Evolutionary conservation across 1,284 basidiomycete genomes (phyloP).

Genomic region (Malassezia dermatis): DNA sequence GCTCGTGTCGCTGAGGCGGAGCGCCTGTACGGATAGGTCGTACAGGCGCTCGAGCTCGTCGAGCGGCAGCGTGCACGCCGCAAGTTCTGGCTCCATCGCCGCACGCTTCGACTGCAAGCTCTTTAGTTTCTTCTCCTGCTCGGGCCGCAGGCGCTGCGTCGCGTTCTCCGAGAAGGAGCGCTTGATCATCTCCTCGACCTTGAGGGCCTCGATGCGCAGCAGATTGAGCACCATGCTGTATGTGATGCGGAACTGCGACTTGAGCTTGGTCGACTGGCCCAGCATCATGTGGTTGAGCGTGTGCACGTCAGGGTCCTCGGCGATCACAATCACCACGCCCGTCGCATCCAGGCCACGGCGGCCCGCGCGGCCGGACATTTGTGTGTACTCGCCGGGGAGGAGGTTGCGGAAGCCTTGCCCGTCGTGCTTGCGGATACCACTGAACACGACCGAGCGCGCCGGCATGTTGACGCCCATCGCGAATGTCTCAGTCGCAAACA

Average conservation of each 20-base stretch:
- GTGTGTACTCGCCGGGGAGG: slow-evolving; percentile 63
- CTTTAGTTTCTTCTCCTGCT: slow-evolving; percentile 76
- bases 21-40: slow-evolving; percentile 61
- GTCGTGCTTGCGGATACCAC: slow-evolving; percentile 88
- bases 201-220: slow-evolving; percentile 84
- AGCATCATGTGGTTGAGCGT: slow-evolving; percentile 76
- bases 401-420: slow-evolving; percentile 76
- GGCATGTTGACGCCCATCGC: slow-evolving; percentile 99
- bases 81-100: slow-evolving; percentile 50
- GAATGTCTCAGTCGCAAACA: slow-evolving; percentile 98
- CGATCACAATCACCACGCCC: slow-evolving; percentile 82
- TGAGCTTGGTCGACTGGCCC: slow-evolving; percentile 78
- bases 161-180: slow-evolving; percentile 96
- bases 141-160: slow-evolving; percentile 78
- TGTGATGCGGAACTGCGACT: slow-evolving; percentile 91
- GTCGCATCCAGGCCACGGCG: slow-evolving; percentile 88
- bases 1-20: slow-evolving; percentile 60
- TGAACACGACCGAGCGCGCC: slow-evolving; percentile 91
- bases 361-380: slow-evolving; percentile 97
- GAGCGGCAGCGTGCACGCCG: background rate
- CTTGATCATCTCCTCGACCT: slow-evolving; percentile 99
- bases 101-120: slow-evolving; percentile 56
- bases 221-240: slow-evolving; percentile 99
- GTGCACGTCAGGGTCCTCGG: slow-evolving; percentile 63
- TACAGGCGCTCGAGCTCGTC: slow-evolving; percentile 68